These are phyloP conservation scores for Ambrosiella beaveri DNA, from an alignment of 2,329 filamentous ascomycete genomes.

Conservation along the genomic window DNA sequence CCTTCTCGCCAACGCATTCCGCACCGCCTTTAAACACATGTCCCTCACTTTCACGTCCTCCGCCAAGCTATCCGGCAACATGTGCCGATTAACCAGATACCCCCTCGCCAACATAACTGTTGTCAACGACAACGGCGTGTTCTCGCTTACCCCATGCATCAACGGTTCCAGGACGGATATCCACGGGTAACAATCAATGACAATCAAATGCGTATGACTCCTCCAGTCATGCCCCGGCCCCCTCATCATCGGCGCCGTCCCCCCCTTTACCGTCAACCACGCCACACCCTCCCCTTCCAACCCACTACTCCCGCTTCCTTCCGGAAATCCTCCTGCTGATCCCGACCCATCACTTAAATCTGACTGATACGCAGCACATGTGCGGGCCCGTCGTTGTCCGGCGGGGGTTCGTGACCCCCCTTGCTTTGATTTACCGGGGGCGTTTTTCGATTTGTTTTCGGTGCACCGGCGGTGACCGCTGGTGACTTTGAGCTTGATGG, in stretches of 20 bases:
- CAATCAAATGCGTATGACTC: slow-evolving; percentile 5
- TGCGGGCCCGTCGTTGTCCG: background rate
- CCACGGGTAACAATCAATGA: slow-evolving; percentile 13
- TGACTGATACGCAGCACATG: background rate
- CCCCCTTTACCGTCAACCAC: background rate
- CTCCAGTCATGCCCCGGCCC: slow-evolving; percentile 8
- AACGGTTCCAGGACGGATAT: slow-evolving; percentile 10
- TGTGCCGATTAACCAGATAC: slow-evolving; percentile 9
- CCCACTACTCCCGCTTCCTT: background rate
- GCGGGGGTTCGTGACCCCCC: background rate
- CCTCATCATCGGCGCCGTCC: background rate
- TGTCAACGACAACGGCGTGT: slow-evolving; percentile 10
- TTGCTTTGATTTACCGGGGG: background rate
- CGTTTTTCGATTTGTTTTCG: background rate
- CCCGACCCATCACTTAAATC: background rate
- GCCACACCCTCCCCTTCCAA: slow-evolving; percentile 1
- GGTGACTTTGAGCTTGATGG: slow-evolving; percentile 9
- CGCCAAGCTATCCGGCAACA: background rate
- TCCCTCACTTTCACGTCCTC: slow-evolving; percentile 5
- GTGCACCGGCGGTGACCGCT: background rate
- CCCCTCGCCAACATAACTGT: slow-evolving; percentile 10
- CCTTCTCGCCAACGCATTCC: slow-evolving; percentile 4
- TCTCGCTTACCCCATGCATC: slow-evolving; percentile 3
- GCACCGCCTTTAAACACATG: slow-evolving; percentile 7
- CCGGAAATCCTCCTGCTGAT: background rate